These are phyloP conservation scores for Phytophthora megakarya DNA, from an alignment of 352 stramenopile genomes.

Conservation along the genomic window DNA sequence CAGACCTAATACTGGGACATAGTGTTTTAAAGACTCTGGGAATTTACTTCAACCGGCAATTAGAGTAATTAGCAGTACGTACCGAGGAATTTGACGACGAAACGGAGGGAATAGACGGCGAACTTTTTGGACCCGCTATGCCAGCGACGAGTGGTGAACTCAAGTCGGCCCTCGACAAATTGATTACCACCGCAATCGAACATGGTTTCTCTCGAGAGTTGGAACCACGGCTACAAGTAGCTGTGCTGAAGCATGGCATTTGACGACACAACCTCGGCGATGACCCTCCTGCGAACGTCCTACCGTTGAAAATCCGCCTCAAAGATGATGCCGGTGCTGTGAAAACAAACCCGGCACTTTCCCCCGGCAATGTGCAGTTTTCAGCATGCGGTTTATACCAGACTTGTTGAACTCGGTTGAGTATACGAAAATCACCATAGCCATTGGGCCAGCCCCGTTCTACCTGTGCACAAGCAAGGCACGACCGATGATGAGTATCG, in stretches of 20 bases:
- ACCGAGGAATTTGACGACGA: background rate
- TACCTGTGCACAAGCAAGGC: no score
- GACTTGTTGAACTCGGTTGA: conserved; percentile 9
- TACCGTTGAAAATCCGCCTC: background rate
- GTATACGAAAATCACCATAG: background rate
- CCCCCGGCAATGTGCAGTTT: background rate
- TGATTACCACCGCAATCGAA: background rate
- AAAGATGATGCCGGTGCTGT: background rate
- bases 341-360: background rate
- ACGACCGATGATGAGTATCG: no score
- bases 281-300: background rate
- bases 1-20: background rate
- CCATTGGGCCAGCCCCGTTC: no score
- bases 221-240: background rate
- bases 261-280: background rate
- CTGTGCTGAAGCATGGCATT: background rate
- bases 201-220: background rate
- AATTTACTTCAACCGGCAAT: background rate
- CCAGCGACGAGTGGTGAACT: background rate
- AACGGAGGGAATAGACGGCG: background rate
- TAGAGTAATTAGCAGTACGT: background rate
- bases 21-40: background rate
- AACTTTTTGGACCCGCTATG: background rate
- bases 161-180: background rate
- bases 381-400: background rate